Conservation (phyloP, 2,329 filamentous ascomycete genomes). For the Beauveria caledonica region DNA sequence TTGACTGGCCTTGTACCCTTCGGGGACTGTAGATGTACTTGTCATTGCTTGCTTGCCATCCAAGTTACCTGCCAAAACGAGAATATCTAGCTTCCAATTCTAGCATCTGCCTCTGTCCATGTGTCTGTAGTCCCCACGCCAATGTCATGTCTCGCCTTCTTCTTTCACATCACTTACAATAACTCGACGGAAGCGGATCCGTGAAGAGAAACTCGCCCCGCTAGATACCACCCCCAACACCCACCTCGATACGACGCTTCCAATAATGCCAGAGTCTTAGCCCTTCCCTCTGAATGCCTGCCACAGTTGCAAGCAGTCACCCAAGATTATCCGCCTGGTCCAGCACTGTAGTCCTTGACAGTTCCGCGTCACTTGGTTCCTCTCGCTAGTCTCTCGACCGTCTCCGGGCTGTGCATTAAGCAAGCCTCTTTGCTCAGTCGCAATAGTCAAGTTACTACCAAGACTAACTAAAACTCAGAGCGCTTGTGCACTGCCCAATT, state of each 20-base stretch:
- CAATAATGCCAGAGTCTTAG: constrained; percentile 1
- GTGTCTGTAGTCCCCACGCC: background rate
- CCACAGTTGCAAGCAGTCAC: background rate
- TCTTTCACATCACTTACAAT: background rate
- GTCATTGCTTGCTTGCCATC: background rate
- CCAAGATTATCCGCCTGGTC: background rate
- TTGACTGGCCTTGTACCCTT: too few relatives aligned
- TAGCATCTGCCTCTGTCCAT: background rate
- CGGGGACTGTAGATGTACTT: background rate
- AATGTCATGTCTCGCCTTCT: background rate
- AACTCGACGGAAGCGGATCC: constrained; percentile 6
- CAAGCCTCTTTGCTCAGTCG: background rate
- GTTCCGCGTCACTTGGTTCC: background rate
- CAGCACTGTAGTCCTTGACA: background rate
- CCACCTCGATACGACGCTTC: constrained; percentile 2
- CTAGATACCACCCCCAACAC: constrained; percentile 4
- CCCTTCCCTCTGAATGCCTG: background rate
- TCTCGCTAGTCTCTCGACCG: background rate
- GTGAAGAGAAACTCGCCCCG: constrained; percentile 5
- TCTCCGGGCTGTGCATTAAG: background rate
- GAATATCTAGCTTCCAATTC: background rate
- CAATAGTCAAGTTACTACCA: background rate
- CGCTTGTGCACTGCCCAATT: constrained; percentile 8
- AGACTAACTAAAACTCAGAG: background rate
- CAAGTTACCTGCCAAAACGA: background rate